These are phyloP conservation scores for Chlamydomonas incerta DNA, from an alignment of 139 green algal species.

Conservation along the genomic window DNA sequence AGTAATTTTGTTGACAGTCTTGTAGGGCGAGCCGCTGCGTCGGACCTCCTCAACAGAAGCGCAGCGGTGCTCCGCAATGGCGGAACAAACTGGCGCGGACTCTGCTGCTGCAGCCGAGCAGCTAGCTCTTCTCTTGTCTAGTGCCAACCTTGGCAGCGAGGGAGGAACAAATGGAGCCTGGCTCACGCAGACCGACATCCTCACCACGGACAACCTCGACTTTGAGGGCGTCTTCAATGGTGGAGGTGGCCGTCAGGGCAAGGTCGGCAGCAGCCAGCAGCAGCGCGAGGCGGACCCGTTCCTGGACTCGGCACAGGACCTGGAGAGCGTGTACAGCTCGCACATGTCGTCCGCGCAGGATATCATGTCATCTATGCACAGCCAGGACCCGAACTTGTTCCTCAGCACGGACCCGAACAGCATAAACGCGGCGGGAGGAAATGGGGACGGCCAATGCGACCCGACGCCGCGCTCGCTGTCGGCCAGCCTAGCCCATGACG, in stretches of 20 bases:
- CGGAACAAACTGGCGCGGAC: too few species aligned
- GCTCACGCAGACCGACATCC: conserved; percentile 35
- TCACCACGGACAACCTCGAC: conserved; percentile 37
- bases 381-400: not conserved
- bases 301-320: conserved; percentile 27
- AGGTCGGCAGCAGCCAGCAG: not conserved
- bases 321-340: conserved; percentile 27
- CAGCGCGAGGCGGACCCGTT: conserved; percentile 5
- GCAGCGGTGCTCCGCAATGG: too few species aligned
- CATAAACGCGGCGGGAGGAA: not conserved
- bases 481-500: conserved; percentile 20
- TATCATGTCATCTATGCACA: not conserved
- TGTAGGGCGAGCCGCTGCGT: too few species aligned
- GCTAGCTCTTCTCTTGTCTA: not conserved
- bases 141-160: too few species aligned
- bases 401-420: conserved; percentile 13
- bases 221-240: not conserved
- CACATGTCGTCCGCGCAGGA: conserved; percentile 37
- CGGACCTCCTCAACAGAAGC: too few species aligned
- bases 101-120: not conserved
- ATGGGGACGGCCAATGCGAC: not conserved
- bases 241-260: not conserved
- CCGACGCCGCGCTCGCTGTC: not conserved
- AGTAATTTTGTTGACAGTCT: too few species aligned
- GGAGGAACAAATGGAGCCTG: not conserved